A percentile compares a stretch with the other conserved stretches of the same genome.
phyloP scores from a whole-genome alignment of 345 rosid genomes.

The Acer saccharum region DNA sequence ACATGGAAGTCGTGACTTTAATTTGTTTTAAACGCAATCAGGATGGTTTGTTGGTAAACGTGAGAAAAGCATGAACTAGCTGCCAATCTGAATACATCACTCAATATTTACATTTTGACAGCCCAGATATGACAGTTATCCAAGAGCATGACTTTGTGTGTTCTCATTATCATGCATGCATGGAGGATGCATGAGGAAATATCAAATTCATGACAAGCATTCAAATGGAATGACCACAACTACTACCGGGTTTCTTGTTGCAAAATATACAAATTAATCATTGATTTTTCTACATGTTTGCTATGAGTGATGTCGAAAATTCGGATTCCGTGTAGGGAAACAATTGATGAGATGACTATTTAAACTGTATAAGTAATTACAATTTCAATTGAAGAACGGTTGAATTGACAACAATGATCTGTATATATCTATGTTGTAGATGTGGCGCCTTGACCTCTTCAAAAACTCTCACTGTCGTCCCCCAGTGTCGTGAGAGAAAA shows the following conservation, averaged over 20 bases:
- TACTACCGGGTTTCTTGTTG: too few species aligned
- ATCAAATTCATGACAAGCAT: neutral
- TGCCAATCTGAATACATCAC: conserved; percentile 9
- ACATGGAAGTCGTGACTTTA: neutral
- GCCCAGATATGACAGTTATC: neutral
- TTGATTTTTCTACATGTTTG: neutral
- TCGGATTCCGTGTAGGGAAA: neutral
- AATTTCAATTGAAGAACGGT: neutral
- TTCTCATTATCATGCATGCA: neutral
- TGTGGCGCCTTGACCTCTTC: conserved; percentile 13
- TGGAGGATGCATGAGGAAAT: neutral
- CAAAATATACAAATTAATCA: neutral
- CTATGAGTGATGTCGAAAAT: conserved; percentile 12
- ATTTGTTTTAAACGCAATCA: neutral
- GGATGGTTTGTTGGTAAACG: neutral
- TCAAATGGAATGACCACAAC: too few species aligned
- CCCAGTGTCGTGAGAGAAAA: conserved; percentile 61
- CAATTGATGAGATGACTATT: conserved; percentile 10
- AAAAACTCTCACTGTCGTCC: conserved; percentile 50
- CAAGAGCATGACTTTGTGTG: neutral
- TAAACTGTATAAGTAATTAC: conserved; percentile 5
- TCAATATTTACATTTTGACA: neutral
- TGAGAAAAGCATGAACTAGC: conserved; percentile 21
- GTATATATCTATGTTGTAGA: neutral
- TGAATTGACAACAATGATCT: neutral